phyloP scores from a whole-genome alignment of 23 red algal species.

The Chondrus crispus region DNA sequence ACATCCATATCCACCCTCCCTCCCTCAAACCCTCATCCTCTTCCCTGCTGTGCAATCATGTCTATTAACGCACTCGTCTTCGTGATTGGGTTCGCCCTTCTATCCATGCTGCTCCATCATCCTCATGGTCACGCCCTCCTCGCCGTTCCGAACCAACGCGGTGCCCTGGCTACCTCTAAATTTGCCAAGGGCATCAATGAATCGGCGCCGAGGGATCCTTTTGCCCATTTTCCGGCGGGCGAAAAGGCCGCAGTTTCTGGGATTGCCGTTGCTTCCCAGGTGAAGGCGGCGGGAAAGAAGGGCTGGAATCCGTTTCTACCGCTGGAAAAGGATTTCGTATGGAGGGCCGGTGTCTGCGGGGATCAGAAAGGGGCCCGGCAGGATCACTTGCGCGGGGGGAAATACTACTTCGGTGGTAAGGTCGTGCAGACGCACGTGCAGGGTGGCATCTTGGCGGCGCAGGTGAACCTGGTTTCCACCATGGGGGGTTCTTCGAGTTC shows the following conservation, averaged over 20 bases:
- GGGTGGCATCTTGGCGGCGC: neutral
- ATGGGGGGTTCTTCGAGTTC: conserved; percentile 37
- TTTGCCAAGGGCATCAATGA: too few species aligned
- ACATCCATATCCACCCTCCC: too few species aligned
- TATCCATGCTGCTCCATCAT: too few species aligned
- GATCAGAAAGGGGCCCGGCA: neutral
- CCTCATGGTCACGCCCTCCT: too few species aligned
- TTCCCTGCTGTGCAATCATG: too few species aligned
- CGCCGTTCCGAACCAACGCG: conserved; percentile 46
- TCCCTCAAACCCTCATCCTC: too few species aligned
- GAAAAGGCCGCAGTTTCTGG: neutral
- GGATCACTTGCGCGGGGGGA: conserved; percentile 14
- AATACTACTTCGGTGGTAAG: neutral
- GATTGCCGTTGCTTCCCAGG: neutral
- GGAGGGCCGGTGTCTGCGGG: conserved; percentile 49
- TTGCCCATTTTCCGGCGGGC: conserved; percentile 31
- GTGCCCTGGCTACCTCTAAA: conserved; percentile 15
- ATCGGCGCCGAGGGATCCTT: neutral
- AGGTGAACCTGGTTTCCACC: neutral
- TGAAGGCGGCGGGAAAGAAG: neutral
- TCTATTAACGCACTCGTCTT: too few species aligned
- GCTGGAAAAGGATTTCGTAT: neutral
- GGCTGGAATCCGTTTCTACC: conserved; percentile 29
- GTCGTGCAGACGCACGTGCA: neutral
- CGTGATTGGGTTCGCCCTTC: too few species aligned